Evolutionary conservation across 2,329 filamentous ascomycete species (phyloP).

Genomic region (Dactylonectria macrodidyma): DNA sequence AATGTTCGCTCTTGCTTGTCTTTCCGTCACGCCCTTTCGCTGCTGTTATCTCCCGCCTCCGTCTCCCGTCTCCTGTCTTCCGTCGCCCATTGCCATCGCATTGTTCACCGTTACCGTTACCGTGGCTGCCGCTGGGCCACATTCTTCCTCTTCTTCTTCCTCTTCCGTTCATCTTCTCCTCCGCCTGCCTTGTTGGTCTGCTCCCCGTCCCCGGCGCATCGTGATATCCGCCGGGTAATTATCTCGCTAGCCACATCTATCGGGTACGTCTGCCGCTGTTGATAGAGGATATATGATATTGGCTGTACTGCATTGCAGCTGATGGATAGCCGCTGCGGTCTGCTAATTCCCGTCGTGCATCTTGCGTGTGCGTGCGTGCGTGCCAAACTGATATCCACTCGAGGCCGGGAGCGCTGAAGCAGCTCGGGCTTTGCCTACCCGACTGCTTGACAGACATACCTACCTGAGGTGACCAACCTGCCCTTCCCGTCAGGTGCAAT

Average conservation of each 20-base stretch:
- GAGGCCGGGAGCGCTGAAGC: constrained; percentile 1
- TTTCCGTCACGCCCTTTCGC: neutral
- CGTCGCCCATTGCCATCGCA: no score
- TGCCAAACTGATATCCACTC: neutral
- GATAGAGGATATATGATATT: constrained; percentile 10
- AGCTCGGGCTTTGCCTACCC: neutral
- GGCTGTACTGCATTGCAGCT: constrained; percentile 2
- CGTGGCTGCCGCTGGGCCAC: constrained; percentile 3
- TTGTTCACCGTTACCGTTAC: neutral
- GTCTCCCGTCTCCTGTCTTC: neutral
- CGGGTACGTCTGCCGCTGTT: constrained; percentile 5
- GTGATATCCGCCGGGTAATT: constrained; percentile 19
- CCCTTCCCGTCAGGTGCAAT: neutral
- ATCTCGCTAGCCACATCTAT: constrained; percentile 21
- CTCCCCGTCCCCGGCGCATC: constrained; percentile 11
- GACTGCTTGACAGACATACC: neutral
- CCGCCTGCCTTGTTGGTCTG: constrained; percentile 12
- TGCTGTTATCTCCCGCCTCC: constrained; percentile 6
- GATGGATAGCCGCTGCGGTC: neutral
- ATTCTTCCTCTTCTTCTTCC: neutral
- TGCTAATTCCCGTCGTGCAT: neutral
- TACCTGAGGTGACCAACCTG: neutral
- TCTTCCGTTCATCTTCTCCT: constrained; percentile 2
- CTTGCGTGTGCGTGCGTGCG: neutral
- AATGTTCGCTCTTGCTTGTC: neutral